Base-by-base conservation (phyloP, 768 basidiomycete species). In the Ephemerocybe angulata region DNA sequence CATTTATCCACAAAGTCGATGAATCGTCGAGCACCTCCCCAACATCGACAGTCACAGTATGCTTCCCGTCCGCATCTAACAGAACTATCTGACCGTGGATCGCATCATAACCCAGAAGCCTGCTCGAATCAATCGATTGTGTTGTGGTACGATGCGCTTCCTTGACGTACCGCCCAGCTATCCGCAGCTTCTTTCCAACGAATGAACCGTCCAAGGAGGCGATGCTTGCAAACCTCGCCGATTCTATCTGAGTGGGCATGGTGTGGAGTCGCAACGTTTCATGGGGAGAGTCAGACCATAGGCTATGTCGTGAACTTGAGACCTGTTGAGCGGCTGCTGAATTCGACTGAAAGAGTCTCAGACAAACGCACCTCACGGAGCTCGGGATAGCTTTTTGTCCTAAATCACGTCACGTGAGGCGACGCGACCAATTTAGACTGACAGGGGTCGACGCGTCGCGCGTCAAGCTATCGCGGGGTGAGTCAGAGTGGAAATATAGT, bases 81-180 rank as follows among this genome's bases (percentile, higher is more conserved):
- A 88, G 65, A 21, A 83, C 55, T 13, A 80, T 67, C 13, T 79
- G 65, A 3, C 76, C 77, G 35, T 75, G 76, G 8, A 66, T 60
- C 13, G 72, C 69, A 57, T 87, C 83, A 63, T 85, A 85, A 28
- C 76, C 72, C 31, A 85, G 72, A 58, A 87, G 72, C 62, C 86
- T 88, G 30, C 17, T n/a, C 48, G 29, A 22, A 29, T 35, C 6
- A 11, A 22, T 33, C 19, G 31, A 33, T 35, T 33, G 27, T 50
- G 48, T 33, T 13, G 48, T 29, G 21, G 11, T 24, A 17, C 31
- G 27, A 33, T 50, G 30, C 30, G 27, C 29, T 50, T 29, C n/a
- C 30, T 21, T 50, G 46, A 50, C 48, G 19, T 35, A 50, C 48
- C 48, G 31, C 35, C 48, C 48, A 12, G 29, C 48, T 7, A 35